These are phyloP conservation scores for Arthrobotrys conoides DNA, from an alignment of 2,329 filamentous ascomycete genomes.

Conservation along the genomic window DNA sequence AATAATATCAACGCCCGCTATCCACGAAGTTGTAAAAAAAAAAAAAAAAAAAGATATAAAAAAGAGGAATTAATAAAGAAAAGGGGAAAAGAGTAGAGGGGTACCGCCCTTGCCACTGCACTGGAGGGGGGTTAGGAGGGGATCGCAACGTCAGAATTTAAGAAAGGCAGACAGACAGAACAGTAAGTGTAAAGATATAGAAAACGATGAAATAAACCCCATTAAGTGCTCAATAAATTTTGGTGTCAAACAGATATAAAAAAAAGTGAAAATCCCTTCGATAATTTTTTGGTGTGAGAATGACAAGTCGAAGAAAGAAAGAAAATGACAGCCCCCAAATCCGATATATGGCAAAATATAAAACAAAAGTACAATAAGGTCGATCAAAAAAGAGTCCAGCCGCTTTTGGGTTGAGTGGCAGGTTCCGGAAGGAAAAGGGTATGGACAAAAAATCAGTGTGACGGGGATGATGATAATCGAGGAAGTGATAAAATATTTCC, in stretches of 20 bases:
- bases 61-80: slow-evolving; percentile 1
- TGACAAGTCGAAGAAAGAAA: slow-evolving; percentile 29
- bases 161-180: not conserved
- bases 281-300: slow-evolving; percentile 63
- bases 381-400: slow-evolving; percentile 36
- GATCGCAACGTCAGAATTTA: not conserved
- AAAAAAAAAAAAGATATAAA: not conserved
- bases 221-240: slow-evolving; percentile 43
- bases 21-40: slow-evolving; percentile 32
- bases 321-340: slow-evolving; percentile 29
- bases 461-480: slow-evolving; percentile 1
- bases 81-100: slow-evolving; percentile 7
- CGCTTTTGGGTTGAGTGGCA: slow-evolving; percentile 38
- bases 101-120: not conserved
- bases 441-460: slow-evolving; percentile 21
- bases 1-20: slow-evolving; percentile 55
- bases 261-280: slow-evolving; percentile 64
- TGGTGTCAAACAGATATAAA: slow-evolving; percentile 58
- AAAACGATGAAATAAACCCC: slow-evolving; percentile 19
- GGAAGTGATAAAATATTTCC: slow-evolving; percentile 36
- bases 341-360: slow-evolving; percentile 59
- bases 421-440: slow-evolving; percentile 15
- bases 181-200: not conserved
- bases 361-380: slow-evolving; percentile 63
- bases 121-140: not conserved